phyloP scores from a whole-genome alignment of 2,329 filamentous ascomycete species.

The Septoria linicola region DNA sequence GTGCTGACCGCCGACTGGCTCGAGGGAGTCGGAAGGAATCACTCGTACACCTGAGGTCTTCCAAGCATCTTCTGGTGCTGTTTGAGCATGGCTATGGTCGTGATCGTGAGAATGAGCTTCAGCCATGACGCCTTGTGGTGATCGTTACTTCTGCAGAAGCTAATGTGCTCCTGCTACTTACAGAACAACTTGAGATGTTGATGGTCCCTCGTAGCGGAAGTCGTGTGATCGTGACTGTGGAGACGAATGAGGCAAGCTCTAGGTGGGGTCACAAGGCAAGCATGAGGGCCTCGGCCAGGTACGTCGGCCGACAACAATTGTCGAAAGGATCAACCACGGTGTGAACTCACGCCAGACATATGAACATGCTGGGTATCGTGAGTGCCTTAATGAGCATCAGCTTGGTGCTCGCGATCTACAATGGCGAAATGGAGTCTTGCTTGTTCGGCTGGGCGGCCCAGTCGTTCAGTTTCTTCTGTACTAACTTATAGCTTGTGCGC shows the following conservation, averaged over 20 bases:
- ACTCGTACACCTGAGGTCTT: slow-evolving; percentile 46
- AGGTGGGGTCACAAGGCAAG: slow-evolving; percentile 5
- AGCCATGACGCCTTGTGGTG: slow-evolving; percentile 4
- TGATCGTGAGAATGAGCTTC: slow-evolving; percentile 18
- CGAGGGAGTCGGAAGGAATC: slow-evolving; percentile 43
- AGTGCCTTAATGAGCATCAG: too few relatives aligned
- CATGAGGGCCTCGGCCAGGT: slow-evolving; percentile 7
- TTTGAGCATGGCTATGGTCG: slow-evolving; percentile 16
- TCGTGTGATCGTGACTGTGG: slow-evolving; percentile 1
- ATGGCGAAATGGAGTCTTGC: too few relatives aligned
- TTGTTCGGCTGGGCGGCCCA: too few relatives aligned
- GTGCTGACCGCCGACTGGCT: slow-evolving; percentile 40
- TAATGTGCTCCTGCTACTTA: too few relatives aligned
- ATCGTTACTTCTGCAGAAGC: too few relatives aligned
- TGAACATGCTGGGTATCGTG: too few relatives aligned
- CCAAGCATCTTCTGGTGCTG: slow-evolving; percentile 39
- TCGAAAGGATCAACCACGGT: slow-evolving; percentile 23
- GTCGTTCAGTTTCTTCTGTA: too few relatives aligned
- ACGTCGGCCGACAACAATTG: background rate
- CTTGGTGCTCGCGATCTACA: too few relatives aligned
- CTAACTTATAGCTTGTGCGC: too few relatives aligned
- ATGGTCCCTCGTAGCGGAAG: too few relatives aligned
- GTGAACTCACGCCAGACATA: too few relatives aligned
- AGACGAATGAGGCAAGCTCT: background rate
- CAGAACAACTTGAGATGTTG: too few relatives aligned